Percentiles rank a stretch among this genome's conserved stretches.
phyloP scores from a whole-genome alignment of 139 green algal species.

The Trebouxia sp. region DNA sequence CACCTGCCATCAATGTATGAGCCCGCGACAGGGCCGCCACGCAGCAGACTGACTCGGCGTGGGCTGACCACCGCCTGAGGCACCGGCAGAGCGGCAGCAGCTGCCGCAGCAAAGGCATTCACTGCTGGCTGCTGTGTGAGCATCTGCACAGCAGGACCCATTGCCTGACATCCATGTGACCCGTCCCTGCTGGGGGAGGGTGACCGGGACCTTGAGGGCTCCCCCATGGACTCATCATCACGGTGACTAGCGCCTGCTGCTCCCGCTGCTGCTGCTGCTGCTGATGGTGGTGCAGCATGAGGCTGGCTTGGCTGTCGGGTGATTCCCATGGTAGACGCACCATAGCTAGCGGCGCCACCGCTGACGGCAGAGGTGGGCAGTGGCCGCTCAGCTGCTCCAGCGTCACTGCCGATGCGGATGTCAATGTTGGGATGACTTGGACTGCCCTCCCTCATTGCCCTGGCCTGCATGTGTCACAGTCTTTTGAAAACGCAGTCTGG shows the following conservation, averaged over 20 bases:
- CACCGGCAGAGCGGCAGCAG: background rate
- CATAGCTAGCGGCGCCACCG: background rate
- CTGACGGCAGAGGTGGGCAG: background rate
- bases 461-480: background rate
- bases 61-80: background rate
- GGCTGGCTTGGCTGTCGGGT: background rate
- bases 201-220: background rate
- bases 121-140: background rate
- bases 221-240: background rate
- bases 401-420: background rate
- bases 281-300: too few relatives aligned
- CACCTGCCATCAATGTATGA: conserved; percentile 24
- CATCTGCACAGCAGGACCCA: background rate
- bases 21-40: background rate
- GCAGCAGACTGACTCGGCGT: background rate
- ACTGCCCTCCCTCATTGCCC: background rate
- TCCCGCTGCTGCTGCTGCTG: too few relatives aligned
- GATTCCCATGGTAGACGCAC: background rate
- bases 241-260: background rate
- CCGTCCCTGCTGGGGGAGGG: background rate
- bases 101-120: background rate
- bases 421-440: background rate
- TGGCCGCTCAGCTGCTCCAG: background rate
- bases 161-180: background rate
- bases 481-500: too few relatives aligned